These are phyloP conservation scores for Phyllosticta capitalensis DNA, from an alignment of 2,329 filamentous ascomycete species.

Conservation along the genomic window DNA sequence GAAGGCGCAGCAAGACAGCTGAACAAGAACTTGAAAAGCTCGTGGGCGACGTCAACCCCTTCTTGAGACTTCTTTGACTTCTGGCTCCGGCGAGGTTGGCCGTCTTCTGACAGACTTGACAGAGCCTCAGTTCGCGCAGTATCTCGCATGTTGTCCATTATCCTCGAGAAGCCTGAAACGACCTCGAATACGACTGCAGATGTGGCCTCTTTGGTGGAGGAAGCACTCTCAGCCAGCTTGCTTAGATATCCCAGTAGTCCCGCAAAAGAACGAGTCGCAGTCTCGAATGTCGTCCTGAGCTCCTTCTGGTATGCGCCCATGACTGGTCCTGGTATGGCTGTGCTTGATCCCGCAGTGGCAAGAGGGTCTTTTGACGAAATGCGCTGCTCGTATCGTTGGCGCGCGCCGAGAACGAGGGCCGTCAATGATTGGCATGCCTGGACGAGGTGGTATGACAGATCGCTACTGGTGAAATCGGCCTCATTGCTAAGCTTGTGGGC, in stretches of 20 bases:
- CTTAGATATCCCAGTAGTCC: not conserved
- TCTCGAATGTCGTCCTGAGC: conserved; percentile 13
- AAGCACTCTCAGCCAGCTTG: not conserved
- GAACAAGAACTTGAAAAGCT: conserved; percentile 22
- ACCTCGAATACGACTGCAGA: conserved; percentile 22
- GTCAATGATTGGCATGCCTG: conserved; percentile 18
- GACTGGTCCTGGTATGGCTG: not conserved
- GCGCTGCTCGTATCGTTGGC: conserved; percentile 11
- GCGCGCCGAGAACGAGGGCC: conserved; percentile 17
- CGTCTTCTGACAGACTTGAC: not conserved
- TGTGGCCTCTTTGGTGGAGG: not conserved
- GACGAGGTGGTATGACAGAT: conserved; percentile 20
- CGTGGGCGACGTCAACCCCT: not conserved
- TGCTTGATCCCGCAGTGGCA: not conserved
- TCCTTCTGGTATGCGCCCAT: not conserved
- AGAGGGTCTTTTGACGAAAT: not conserved
- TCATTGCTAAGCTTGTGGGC: conserved; percentile 21
- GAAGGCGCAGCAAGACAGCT: conserved; percentile 29
- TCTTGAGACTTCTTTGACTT: not conserved
- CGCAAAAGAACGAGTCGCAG: conserved; percentile 23
- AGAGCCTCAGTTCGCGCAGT: conserved; percentile 15
- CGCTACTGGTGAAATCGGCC: conserved; percentile 11
- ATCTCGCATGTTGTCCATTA: conserved; percentile 24
- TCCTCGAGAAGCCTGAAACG: conserved; percentile 28
- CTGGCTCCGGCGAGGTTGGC: conserved; percentile 3